These are phyloP conservation scores for Penicillium paxilli DNA, from an alignment of 495 filamentous ascomycete genomes.

Conservation along the genomic window DNA sequence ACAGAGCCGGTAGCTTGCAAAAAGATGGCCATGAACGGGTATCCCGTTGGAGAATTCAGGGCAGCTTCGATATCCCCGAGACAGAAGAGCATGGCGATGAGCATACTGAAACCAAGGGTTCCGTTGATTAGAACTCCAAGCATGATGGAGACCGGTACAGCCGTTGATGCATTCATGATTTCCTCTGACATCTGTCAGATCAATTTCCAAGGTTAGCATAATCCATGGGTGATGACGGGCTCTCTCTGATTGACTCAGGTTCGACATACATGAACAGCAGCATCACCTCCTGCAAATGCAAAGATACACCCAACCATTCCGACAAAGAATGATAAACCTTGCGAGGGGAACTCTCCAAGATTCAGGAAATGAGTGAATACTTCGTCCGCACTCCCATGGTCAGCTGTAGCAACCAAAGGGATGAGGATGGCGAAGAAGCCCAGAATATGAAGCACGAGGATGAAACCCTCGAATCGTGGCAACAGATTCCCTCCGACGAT, in stretches of 20 bases:
- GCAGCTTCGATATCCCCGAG: constrained; percentile 40
- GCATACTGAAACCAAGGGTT: constrained; percentile 47
- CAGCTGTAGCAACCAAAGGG: constrained; percentile 46
- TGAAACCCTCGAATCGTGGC: constrained; percentile 44
- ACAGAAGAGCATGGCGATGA: constrained; percentile 50
- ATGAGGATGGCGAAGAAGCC: constrained; percentile 55
- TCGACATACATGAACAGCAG: constrained; percentile 39
- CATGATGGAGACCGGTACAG: constrained; percentile 48
- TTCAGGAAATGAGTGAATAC: constrained; percentile 53
- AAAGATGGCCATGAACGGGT: constrained; percentile 54
- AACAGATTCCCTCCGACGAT: constrained; percentile 37
- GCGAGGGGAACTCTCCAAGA: constrained; percentile 41
- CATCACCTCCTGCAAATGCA: constrained; percentile 42
- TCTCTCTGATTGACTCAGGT: too few species aligned
- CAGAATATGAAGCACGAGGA: constrained; percentile 49
- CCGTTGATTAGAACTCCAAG: constrained; percentile 49
- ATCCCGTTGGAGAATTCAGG: constrained; percentile 37
- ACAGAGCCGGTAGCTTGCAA: constrained; percentile 37
- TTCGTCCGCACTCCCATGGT: constrained; percentile 35
- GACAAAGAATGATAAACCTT: constrained; percentile 46
- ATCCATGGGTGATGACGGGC: too few species aligned
- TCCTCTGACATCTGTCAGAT: constrained; percentile 53
- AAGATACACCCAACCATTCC: constrained; percentile 43
- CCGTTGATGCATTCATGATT: constrained; percentile 43
- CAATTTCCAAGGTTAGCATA: not conserved